Conservation (phyloP, 495 filamentous ascomycete genomes). For the Chaetomium fimeti region DNA sequence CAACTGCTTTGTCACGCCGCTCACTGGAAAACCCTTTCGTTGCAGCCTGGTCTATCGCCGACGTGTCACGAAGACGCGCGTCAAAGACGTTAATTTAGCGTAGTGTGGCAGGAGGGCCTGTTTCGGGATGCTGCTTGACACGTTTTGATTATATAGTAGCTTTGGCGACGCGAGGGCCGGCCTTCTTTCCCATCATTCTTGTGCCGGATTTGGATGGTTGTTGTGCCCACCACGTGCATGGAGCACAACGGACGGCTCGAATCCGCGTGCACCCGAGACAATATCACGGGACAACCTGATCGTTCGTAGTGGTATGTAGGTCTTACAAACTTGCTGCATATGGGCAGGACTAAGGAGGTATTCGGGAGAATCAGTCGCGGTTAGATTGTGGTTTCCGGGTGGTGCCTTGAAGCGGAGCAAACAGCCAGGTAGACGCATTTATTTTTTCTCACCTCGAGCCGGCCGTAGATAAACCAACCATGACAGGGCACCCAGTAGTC, state of each 20-base stretch:
- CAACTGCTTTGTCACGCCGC: neutral
- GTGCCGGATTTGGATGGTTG: neutral
- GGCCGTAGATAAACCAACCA: no score
- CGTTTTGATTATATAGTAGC: neutral
- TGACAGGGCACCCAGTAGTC: no score
- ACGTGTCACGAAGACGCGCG: constrained; percentile 8
- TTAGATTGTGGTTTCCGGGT: neutral
- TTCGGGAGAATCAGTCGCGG: neutral
- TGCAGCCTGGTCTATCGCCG: neutral
- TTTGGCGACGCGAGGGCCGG: neutral
- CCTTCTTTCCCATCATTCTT: neutral
- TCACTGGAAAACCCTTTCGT: neutral
- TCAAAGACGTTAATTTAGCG: neutral
- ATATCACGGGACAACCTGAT: neutral
- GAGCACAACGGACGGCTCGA: neutral
- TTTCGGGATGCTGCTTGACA: constrained; percentile 2
- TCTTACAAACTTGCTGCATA: neutral
- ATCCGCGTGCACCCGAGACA: constrained; percentile 3
- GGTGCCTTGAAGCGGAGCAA: neutral
- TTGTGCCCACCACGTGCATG: neutral
- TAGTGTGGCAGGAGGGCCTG: no score
- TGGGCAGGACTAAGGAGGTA: neutral
- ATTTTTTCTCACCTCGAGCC: neutral
- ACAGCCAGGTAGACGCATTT: neutral
- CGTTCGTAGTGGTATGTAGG: neutral